A percentile compares a stretch with the other conserved stretches of the same genome.
Conservation (phyloP, 352 stramenopile species). For the Phytopythium boreale region DNA sequence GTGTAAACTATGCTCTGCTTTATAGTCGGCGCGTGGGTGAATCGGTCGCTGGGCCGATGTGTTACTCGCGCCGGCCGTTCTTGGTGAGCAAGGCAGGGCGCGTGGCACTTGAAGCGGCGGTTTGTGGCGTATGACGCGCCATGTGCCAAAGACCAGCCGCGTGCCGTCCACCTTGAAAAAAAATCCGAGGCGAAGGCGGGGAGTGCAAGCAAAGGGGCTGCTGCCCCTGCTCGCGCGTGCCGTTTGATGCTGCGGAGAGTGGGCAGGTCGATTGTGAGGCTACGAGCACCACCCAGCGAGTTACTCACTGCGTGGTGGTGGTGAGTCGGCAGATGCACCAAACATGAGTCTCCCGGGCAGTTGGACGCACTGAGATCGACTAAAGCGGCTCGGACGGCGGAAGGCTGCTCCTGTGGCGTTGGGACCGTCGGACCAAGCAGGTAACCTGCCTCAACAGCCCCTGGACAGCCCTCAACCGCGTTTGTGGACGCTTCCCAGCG, state of each 20-base stretch:
- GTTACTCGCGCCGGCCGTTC: neutral
- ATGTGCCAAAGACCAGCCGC: neutral
- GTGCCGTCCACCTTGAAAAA: neutral
- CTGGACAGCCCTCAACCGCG: neutral
- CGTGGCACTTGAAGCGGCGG: neutral
- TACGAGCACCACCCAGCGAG: neutral
- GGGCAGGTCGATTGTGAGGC: constrained; percentile 3
- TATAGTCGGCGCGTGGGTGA: too few species aligned
- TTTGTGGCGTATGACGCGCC: neutral
- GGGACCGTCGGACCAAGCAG: neutral
- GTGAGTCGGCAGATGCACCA: too few species aligned
- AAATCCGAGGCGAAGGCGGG: neutral
- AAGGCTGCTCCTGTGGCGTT: too few species aligned
- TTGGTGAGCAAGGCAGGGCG: neutral
- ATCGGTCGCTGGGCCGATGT: too few species aligned
- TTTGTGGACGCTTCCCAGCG: neutral
- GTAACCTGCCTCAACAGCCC: neutral
- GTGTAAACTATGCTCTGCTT: neutral
- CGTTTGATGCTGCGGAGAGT: neutral
- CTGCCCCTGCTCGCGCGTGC: neutral
- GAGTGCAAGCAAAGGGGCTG: neutral
- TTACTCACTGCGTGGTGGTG: constrained; percentile 5
- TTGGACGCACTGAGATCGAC: too few species aligned
- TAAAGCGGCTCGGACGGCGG: too few species aligned
- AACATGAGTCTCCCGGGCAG: too few species aligned